A percentile compares a stretch with the other conserved stretches of the same genome.
Evolutionary conservation across 345 rosid genomes (phyloP).

Genomic region (Eucalyptus fibrosa): DNA sequence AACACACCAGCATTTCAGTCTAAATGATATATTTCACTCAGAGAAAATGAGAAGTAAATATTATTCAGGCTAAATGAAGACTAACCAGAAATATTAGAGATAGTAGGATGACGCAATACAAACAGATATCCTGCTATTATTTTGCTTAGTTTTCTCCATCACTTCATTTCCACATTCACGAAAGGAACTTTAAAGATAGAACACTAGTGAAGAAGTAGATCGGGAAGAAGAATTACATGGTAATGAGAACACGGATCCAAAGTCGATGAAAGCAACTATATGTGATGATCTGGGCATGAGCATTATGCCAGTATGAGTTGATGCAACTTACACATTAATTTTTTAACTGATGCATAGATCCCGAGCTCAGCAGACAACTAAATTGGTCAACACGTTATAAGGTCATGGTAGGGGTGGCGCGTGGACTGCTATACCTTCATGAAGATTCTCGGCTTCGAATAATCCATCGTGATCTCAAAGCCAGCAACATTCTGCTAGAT

Average conservation of each 20-base stretch:
- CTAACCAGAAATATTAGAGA: too few species aligned
- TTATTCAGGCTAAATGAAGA: too few species aligned
- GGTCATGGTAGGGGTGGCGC: constrained; percentile 15
- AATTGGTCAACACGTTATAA: constrained; percentile 34
- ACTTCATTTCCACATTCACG: background rate
- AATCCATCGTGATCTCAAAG: constrained; percentile 57
- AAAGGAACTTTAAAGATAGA: background rate
- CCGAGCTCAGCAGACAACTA: constrained; percentile 6
- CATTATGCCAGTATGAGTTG: background rate
- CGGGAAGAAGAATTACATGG: too few species aligned
- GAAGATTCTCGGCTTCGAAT: constrained; percentile 43
- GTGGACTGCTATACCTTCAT: constrained; percentile 23
- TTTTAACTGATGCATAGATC: constrained; percentile 4
- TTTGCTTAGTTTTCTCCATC: background rate
- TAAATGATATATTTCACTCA: too few species aligned
- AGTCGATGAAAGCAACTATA: background rate
- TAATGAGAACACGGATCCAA: background rate
- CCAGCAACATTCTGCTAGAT: constrained; percentile 41
- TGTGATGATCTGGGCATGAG: background rate
- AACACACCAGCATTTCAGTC: too few species aligned
- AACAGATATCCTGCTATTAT: background rate
- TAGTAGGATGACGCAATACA: too few species aligned
- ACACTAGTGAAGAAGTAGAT: background rate
- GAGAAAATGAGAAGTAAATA: too few species aligned
- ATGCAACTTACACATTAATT: background rate